phyloP scores from a whole-genome alignment of 345 rosid species.

The Corchorus capsularis region DNA sequence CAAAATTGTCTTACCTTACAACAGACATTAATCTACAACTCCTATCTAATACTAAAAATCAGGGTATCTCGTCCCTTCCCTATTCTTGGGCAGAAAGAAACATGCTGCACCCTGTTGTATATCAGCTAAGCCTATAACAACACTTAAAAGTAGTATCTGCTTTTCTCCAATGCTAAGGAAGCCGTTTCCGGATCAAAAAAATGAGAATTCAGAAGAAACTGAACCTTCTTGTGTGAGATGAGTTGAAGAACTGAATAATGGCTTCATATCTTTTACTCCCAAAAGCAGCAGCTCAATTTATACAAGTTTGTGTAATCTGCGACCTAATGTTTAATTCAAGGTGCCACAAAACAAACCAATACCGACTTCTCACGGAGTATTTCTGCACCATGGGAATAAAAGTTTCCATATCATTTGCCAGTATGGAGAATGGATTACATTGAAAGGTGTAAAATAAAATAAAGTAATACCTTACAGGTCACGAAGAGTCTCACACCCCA shows the following conservation, averaged over 20 bases:
- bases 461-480: constrained; percentile 17
- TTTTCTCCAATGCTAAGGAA: neutral
- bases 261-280: neutral
- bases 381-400: constrained; percentile 2
- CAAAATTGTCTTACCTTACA: neutral
- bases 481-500: constrained; percentile 47
- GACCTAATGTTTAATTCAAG: neutral
- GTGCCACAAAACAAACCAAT: constrained; percentile 1
- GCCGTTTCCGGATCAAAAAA: constrained; percentile 8
- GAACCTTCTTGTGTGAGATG: neutral
- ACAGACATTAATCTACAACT: neutral
- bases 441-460: neutral
- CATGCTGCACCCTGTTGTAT: neutral
- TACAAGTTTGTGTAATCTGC: neutral
- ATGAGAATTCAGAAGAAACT: neutral
- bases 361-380: neutral
- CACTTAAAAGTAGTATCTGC: neutral
- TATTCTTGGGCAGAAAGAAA: neutral
- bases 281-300: constrained; percentile 15
- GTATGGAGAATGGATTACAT: neutral
- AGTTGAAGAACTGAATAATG: neutral
- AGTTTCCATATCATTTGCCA: neutral
- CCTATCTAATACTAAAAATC: neutral
- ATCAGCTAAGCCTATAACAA: neutral
- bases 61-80: neutral